These are phyloP conservation scores for Phytophthora megakarya DNA, from an alignment of 352 stramenopile genomes.

Conservation along the genomic window DNA sequence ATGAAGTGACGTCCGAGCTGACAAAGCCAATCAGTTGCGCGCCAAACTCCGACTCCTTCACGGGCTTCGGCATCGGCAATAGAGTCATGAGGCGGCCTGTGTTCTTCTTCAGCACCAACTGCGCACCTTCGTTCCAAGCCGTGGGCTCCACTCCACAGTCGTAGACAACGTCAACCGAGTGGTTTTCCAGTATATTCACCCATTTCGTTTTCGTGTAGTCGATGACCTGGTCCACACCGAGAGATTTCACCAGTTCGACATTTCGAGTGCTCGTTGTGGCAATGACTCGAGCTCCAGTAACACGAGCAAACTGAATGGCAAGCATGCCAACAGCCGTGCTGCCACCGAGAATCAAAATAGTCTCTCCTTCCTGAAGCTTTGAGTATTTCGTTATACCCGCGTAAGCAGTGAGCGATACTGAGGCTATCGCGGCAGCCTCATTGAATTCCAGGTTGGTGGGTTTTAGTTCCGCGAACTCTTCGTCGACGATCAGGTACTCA, in stretches of 20 bases:
- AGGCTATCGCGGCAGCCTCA: conserved; percentile 46
- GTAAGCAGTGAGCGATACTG: conserved; percentile 71
- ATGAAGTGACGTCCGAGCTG: too few relatives aligned
- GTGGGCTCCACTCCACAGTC: conserved; percentile 31
- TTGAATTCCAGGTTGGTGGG: conserved; percentile 27
- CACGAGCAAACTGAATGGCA: conserved; percentile 62
- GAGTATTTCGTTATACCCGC: conserved; percentile 45
- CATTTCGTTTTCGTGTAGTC: conserved; percentile 55
- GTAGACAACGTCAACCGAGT: conserved; percentile 44
- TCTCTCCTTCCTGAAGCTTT: conserved; percentile 21
- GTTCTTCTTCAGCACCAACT: conserved; percentile 34
- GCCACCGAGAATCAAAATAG: conserved; percentile 55
- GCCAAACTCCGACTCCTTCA: too few relatives aligned
- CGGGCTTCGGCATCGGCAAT: not conserved
- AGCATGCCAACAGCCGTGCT: conserved; percentile 53
- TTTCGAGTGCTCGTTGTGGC: conserved; percentile 45
- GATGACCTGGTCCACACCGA: conserved; percentile 50
- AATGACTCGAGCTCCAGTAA: conserved; percentile 33
- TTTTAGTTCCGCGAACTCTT: conserved; percentile 17
- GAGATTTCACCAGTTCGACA: conserved; percentile 35
- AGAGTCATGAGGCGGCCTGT: conserved; percentile 1
- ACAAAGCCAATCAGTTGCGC: too few relatives aligned
- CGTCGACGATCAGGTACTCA: conserved; percentile 26
- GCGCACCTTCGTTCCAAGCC: conserved; percentile 25
- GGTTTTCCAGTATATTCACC: conserved; percentile 25